Evolutionary conservation across 768 basidiomycete species (phyloP), one percentile per base, ranked within the genome.

Genomic region (Paxillus ammoniavirescens): DNA sequence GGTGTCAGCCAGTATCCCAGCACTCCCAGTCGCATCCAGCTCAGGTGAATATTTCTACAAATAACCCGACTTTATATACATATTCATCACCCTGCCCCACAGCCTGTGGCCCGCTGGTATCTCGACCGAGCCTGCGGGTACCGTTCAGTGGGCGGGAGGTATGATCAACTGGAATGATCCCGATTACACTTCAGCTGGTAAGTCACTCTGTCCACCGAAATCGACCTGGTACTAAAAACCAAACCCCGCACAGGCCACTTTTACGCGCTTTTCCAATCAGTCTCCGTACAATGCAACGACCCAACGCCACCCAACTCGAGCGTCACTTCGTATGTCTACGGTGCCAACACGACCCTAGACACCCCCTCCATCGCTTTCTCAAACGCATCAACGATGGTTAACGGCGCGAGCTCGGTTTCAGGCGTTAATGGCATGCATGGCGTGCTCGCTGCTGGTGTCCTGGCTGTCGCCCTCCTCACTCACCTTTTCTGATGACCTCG

Each of bases 51-150:
- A n/a, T 10, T 9, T 6, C 6, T 17, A 30, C 31, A 9, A 21
- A 45, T 43, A 18, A 3, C 21, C 13, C 1, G 26, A 26, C 26
- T 26, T 4, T 26, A 26, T 26, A 26, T 26, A 0, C 5, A 36
- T 26, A 13, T 40, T 69, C 12, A 63, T 6, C 15, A 38, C 31
- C 5, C 2, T 8, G n/a, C 33, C 21, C 4, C 31, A 31, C 47
- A 76, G 87, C 56, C 60, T 93, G 49, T 93, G 91, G 91, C 87
- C 91, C n/a, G 87, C 87, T 6, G 92, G 91, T 31, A 84, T 89
- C 62, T 52, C 75, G 37, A 63, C 76, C 8, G 77, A 75, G 33
- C 75, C 89, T 8, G 70, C 73, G 46, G 92, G 92, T 23, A 92
- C 88, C 8, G 71, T 95, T 33, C 61, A 80, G 51, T 95, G 92